These are phyloP conservation scores for Fagus crenata DNA, from an alignment of 306 rosid species.

Conservation along the genomic window DNA sequence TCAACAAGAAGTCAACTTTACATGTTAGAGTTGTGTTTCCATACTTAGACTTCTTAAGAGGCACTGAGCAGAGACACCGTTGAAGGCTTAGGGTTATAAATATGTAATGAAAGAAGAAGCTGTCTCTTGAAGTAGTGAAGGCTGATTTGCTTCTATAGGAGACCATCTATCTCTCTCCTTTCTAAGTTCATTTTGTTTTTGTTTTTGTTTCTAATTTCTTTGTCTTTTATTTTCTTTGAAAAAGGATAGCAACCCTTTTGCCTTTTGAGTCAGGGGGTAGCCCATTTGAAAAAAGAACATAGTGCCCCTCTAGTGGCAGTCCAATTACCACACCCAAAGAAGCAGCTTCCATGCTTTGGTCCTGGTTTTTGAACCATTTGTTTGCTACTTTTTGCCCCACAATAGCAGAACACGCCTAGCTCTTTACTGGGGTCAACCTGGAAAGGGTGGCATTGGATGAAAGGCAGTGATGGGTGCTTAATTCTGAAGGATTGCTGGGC, in stretches of 20 bases:
- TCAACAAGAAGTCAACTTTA: background rate
- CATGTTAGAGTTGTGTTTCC: background rate
- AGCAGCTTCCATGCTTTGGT: constrained; percentile 45
- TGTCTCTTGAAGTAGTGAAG: background rate
- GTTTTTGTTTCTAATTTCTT: background rate
- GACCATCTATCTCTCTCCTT: background rate
- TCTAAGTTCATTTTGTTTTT: background rate
- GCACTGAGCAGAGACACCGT: background rate
- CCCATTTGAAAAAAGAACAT: constrained; percentile 57
- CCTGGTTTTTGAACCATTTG: constrained; percentile 46
- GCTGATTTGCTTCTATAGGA: background rate
- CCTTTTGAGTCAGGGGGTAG: constrained; percentile 31
- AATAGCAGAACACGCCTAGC: constrained; percentile 5
- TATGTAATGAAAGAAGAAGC: background rate
- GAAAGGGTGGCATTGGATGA: constrained; percentile 5
- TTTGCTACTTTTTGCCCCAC: constrained; percentile 52
- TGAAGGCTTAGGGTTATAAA: background rate
- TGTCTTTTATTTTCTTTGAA: constrained; percentile 7
- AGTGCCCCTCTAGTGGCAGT: constrained; percentile 38
- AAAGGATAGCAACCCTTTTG: background rate
- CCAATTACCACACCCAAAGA: constrained; percentile 59
- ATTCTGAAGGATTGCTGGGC: background rate
- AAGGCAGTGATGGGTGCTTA: constrained; percentile 10
- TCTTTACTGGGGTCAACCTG: constrained; percentile 2
- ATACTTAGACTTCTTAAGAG: background rate